phyloP scores from a whole-genome alignment of 2,329 filamentous ascomycete genomes.

The Aspergillus unguis region DNA sequence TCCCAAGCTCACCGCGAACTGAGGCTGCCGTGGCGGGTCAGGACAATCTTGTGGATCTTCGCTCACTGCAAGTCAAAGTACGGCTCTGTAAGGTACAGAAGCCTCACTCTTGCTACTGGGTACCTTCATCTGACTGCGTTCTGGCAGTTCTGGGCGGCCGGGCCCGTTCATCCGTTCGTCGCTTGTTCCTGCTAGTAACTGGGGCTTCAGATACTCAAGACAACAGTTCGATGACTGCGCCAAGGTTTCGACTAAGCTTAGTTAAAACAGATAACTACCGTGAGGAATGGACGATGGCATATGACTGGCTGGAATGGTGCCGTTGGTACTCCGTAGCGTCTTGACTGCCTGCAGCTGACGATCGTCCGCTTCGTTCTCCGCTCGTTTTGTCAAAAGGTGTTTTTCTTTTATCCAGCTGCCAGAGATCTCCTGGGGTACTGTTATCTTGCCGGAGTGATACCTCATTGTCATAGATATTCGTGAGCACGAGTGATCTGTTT shows the following conservation, averaged over 20 bases:
- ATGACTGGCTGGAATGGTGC: slow-evolving; percentile 1
- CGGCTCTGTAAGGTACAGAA: slow-evolving; percentile 13
- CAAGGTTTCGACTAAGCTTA: slow-evolving; percentile 15
- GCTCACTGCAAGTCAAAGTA: slow-evolving; percentile 8
- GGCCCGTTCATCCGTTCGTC: not conserved
- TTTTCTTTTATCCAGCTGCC: not conserved
- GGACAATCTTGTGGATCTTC: slow-evolving; percentile 1
- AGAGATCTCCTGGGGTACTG: slow-evolving; percentile 1
- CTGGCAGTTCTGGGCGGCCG: not conserved
- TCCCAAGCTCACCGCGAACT: not conserved
- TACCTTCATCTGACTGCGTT: slow-evolving; percentile 6
- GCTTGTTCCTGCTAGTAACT: slow-evolving; percentile 6
- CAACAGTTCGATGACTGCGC: slow-evolving; percentile 15
- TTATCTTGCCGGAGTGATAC: slow-evolving; percentile 9
- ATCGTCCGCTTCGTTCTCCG: slow-evolving; percentile 4
- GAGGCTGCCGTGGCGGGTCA: not conserved
- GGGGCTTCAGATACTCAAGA: not conserved
- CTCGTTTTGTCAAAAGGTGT: not conserved
- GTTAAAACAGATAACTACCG: not conserved
- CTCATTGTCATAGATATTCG: slow-evolving; percentile 1
- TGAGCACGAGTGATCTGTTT: slow-evolving; percentile 7
- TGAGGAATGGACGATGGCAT: slow-evolving; percentile 4
- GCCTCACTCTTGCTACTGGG: not conserved
- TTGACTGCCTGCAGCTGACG: not conserved
- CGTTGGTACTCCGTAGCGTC: not conserved